Evolutionary conservation across 139 green algal species (phyloP).

Genomic region (Chlorella ohadii): DNA sequence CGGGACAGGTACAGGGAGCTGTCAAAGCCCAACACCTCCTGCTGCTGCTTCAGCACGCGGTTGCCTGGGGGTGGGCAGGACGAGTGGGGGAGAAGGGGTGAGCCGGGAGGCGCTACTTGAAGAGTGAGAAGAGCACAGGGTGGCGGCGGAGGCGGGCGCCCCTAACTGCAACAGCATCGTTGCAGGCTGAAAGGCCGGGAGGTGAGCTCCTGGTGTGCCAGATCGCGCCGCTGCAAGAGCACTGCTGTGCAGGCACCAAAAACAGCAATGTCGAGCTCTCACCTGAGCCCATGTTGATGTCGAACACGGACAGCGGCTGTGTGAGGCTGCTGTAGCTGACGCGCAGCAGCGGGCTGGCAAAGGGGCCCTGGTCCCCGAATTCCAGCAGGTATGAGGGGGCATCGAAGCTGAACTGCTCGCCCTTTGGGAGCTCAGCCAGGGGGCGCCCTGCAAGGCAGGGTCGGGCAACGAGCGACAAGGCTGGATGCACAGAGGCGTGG

Average conservation of each 20-base stretch:
- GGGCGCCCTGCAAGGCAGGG: constrained; percentile 3
- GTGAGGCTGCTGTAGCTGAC: constrained; percentile 83
- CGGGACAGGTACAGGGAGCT: background rate
- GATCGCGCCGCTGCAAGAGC: too few species aligned
- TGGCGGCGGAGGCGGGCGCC: too few species aligned
- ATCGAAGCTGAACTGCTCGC: constrained; percentile 64
- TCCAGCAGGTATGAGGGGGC: constrained; percentile 69
- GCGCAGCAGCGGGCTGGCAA: constrained; percentile 72
- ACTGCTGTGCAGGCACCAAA: too few species aligned
- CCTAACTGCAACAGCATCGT: too few species aligned
- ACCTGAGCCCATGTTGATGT: constrained; percentile 76
- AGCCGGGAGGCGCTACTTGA: too few species aligned
- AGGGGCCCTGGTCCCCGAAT: constrained; percentile 65
- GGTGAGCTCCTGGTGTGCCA: too few species aligned
- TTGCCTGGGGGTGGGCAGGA: too few species aligned
- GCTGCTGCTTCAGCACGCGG: constrained; percentile 60
- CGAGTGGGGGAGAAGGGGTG: too few species aligned
- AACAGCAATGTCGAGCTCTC: too few species aligned
- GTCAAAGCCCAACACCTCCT: constrained; percentile 19
- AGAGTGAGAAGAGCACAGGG: too few species aligned
- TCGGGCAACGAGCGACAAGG: background rate
- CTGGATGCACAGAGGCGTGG: background rate
- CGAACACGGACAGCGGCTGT: constrained; percentile 75
- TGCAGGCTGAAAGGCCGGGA: too few species aligned
- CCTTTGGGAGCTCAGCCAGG: constrained; percentile 1